Evolutionary conservation across 805 yeast species (phyloP), one percentile per base, ranked within the genome.

Genomic region (Saturnispora kantuleensis): DNA sequence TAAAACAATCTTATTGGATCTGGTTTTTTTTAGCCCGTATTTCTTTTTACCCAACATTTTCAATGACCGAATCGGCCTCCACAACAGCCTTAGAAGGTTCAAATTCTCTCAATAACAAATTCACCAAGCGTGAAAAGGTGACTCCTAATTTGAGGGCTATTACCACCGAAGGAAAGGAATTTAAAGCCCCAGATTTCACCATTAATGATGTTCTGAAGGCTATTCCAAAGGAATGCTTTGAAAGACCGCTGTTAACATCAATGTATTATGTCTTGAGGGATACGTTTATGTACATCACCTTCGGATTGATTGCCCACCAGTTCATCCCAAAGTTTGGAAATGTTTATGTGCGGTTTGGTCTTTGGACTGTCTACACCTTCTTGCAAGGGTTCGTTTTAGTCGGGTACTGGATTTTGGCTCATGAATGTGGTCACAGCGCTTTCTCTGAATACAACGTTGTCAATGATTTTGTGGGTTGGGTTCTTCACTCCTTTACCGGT

Each of bases 371-470:
- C 55, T 63, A 26, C 65, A 69, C 50, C 59, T 70, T 37, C 63
- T 59, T 51, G 47, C 57, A 47, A 61, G 67, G 50, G 74, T 79
- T 44, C 62, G 74, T 47, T 69, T 74, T 51, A 76, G 77, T 74
- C 46, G 82, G 83, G 37, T 58, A 76, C 42, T 77, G 81, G 82
- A 73, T 77, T 49, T 59, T 77, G 57, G 80, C 79, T 39, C 81
- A 76, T 57, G 81, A 76, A 61, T 77, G 82, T 66, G 81, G 82
- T 35, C 83, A 77, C 57, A 73, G 71, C 42, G 81, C 81, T 15
- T 77, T 77, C 56, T 70, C 77, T 33, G 79, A 76, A 52, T 73
- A 73, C 54, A 67, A 64, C 47, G 58, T 58, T 54, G 67, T 77
- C 42, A 77, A 77, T 54, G 80, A 76, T 56, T 56, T 69, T 26